Conservation (phyloP, 768 basidiomycete species). For the Boletus rubroflammeus region DNA sequence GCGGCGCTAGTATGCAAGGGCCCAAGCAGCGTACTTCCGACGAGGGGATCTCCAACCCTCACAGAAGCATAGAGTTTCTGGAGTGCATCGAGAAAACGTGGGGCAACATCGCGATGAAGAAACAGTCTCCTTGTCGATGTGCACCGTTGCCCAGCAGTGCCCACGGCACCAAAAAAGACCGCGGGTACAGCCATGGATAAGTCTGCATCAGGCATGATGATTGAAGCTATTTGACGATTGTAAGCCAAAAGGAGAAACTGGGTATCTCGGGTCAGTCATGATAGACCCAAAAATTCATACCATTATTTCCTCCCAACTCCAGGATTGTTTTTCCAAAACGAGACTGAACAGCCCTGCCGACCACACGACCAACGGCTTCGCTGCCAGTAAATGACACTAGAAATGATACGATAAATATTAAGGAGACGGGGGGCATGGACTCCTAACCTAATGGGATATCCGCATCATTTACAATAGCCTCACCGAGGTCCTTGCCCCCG, state of each 20-base stretch:
- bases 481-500: constrained; percentile 79
- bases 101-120: constrained; percentile 77
- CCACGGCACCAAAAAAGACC: constrained; percentile 92
- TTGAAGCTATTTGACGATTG: constrained; percentile 56
- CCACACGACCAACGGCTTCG: constrained; percentile 79
- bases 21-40: constrained; percentile 69
- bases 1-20: constrained; percentile 77
- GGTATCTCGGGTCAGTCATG: constrained; percentile 18
- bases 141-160: constrained; percentile 73
- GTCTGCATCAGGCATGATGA: constrained; percentile 93
- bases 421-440: background rate
- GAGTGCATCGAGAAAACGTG: constrained; percentile 72
- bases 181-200: constrained; percentile 84
- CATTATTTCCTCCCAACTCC: constrained; percentile 95
- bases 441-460: constrained; percentile 74
- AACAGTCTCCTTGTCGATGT: constrained; percentile 91
- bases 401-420: background rate
- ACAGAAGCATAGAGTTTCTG: constrained; percentile 69
- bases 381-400: constrained; percentile 95
- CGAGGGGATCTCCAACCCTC: constrained; percentile 83
- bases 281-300: constrained; percentile 39
- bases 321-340: constrained; percentile 88
- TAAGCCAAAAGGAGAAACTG: constrained; percentile 15
- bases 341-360: constrained; percentile 84
- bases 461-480: constrained; percentile 67